These are phyloP conservation scores for Xylariaceae sp. DNA, from an alignment of 2,329 filamentous ascomycete species.

Conservation along the genomic window DNA sequence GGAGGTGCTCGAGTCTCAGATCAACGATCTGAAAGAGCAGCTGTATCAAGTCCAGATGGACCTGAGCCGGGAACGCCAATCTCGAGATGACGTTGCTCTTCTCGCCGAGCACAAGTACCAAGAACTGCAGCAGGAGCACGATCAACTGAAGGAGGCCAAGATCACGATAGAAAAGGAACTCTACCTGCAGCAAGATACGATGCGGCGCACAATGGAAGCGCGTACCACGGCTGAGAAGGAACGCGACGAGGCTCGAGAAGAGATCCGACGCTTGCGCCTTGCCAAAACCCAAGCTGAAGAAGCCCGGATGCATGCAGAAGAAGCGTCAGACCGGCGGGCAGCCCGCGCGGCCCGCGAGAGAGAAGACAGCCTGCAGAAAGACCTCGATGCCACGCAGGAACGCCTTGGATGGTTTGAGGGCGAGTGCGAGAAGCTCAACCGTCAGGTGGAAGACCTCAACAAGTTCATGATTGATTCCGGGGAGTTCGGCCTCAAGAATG, in stretches of 20 bases:
- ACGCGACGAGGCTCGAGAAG: slow-evolving; percentile 79
- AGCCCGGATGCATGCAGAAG: slow-evolving; percentile 74
- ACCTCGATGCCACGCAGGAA: slow-evolving; percentile 71
- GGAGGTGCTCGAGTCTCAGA: slow-evolving; percentile 77
- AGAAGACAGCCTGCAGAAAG: slow-evolving; percentile 66
- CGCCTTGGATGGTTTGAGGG: slow-evolving; percentile 72
- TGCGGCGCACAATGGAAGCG: slow-evolving; percentile 78
- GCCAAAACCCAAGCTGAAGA: slow-evolving; percentile 82
- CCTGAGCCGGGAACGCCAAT: slow-evolving; percentile 84
- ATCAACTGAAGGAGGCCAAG: slow-evolving; percentile 84
- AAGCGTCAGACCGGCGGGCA: slow-evolving; percentile 72
- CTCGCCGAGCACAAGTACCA: slow-evolving; percentile 84
- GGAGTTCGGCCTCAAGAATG: slow-evolving; percentile 80
- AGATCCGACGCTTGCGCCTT: slow-evolving; percentile 73
- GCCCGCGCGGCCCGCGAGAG: slow-evolving; percentile 71
- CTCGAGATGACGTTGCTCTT: slow-evolving; percentile 85
- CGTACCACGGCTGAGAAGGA: slow-evolving; percentile 74
- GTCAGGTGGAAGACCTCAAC: slow-evolving; percentile 77
- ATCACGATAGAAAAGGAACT: slow-evolving; percentile 97
- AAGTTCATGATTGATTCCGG: slow-evolving; percentile 84
- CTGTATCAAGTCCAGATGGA: slow-evolving; percentile 81
- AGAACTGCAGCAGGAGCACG: slow-evolving; percentile 75
- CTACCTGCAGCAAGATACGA: slow-evolving; percentile 87
- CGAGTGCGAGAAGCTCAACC: slow-evolving; percentile 68
- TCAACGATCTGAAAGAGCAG: slow-evolving; percentile 78